These are phyloP conservation scores for Picea abies DNA, from an alignment of 83 land plant species.

Conservation along the genomic window DNA sequence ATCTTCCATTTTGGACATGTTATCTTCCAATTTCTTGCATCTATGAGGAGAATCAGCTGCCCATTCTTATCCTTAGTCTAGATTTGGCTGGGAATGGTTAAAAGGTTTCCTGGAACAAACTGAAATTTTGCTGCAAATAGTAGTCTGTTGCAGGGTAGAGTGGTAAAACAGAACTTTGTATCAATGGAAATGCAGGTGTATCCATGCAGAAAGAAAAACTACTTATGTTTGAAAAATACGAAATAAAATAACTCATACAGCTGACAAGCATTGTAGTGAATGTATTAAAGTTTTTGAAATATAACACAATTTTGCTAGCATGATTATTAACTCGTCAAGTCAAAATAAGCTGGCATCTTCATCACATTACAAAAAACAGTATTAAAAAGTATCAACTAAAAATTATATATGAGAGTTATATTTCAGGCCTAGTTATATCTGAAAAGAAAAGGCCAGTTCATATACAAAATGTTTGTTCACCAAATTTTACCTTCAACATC, in stretches of 20 bases:
- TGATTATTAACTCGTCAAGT: background rate
- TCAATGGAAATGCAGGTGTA: background rate
- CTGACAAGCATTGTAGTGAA: background rate
- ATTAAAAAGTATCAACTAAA: background rate
- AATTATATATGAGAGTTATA: background rate
- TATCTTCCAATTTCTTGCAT: background rate
- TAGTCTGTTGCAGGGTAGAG: background rate
- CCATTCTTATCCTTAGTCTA: background rate
- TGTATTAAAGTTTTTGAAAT: background rate
- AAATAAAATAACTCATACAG: background rate
- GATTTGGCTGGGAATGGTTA: background rate
- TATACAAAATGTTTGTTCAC: background rate
- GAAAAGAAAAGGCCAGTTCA: background rate
- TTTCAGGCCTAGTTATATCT: background rate
- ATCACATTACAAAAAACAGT: background rate
- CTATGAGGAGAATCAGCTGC: background rate
- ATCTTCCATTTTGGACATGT: background rate
- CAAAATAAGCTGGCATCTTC: background rate
- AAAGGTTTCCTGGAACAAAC: background rate
- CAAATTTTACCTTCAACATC: constrained; percentile 70
- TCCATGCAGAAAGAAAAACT: background rate
- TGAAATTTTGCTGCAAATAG: background rate
- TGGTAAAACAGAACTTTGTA: background rate
- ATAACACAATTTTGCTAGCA: background rate
- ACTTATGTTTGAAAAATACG: background rate